Evolutionary conservation across 768 basidiomycete genomes (phyloP), one percentile per base, ranked within the genome.

Genomic region (Termitomyces sp.): DNA sequence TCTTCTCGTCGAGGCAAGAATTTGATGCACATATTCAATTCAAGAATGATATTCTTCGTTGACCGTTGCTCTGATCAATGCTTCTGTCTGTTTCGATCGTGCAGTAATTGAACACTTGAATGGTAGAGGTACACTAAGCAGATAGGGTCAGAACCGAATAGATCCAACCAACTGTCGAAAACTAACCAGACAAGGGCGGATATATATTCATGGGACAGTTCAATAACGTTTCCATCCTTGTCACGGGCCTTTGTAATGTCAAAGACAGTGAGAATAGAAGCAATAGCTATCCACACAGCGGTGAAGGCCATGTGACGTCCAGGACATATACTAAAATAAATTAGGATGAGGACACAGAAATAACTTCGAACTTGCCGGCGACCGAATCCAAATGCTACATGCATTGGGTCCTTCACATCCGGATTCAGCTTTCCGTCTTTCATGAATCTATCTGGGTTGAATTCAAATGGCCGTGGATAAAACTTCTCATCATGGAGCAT

Each of bases 371-470:
- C 20, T 44, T 54, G 53, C 68, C 67, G 55, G 37, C 60, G 52
- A 36, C 62, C 62, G 33, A 69, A 69, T 28, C 68, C 68, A 53
- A 68, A 47, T 47, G 28, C 46, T 29, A 18, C 46, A n/a, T 47
- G 46, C 15, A 29, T n/a, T 18, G 46, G 46, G 36, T 70, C 66
- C 37, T 51, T 53, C 16, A 66, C 58, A 20, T 54, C 53, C 4
- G 37, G 58, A 28, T 63, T 53, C 41, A 62, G 29, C 34, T 68
- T 64, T 15, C 62, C 29, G 53, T 69, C 53, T 64, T 74, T 61
- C 66, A 71, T 50, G 56, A 73, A 77, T 7, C 76, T 65, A 16
- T 73, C 76, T 4, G 75, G 76, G n/a, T 64, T 62, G 63, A 76
- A 76, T 12, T 15, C 45, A 2, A 64, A 58, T 9, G 74, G 72